Conservation (phyloP, 2,329 filamentous ascomycete genomes). For the Aspergillus pseudoviridinutans region DNA sequence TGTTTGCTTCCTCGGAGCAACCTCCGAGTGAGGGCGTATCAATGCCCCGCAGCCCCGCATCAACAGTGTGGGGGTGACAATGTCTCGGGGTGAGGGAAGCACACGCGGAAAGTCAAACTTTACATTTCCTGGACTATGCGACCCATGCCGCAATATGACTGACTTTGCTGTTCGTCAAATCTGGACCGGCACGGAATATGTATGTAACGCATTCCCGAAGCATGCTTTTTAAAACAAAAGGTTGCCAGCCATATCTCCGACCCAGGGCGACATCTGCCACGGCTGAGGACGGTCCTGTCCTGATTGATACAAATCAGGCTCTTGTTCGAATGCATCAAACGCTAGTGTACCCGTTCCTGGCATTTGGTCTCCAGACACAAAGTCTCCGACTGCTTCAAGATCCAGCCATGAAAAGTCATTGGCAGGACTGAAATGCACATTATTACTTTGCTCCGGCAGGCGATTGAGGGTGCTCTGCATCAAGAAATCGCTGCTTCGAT, state of each 20-base stretch:
- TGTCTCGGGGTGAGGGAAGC: background rate
- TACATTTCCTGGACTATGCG: background rate
- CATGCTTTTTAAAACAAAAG: slow-evolving; percentile 28
- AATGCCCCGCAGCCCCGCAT: slow-evolving; percentile 23
- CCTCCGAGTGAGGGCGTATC: slow-evolving; percentile 15
- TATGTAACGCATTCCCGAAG: background rate
- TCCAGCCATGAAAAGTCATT: slow-evolving; percentile 62
- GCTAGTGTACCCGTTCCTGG: slow-evolving; percentile 32
- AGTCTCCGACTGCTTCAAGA: slow-evolving; percentile 57
- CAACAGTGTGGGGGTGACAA: background rate
- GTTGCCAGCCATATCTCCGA: slow-evolving; percentile 36
- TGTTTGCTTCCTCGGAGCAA: slow-evolving; percentile 20
- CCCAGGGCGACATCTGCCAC: slow-evolving; percentile 40
- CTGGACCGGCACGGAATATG: no score
- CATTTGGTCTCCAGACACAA: slow-evolving; percentile 46
- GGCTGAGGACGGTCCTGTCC: slow-evolving; percentile 29
- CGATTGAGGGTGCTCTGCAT: slow-evolving; percentile 27
- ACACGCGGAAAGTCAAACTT: background rate
- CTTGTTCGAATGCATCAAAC: slow-evolving; percentile 34
- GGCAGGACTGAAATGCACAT: slow-evolving; percentile 43
- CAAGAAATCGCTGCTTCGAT: slow-evolving; percentile 27
- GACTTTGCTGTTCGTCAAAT: no score
- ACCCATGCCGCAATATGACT: background rate
- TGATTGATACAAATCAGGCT: slow-evolving; percentile 26
- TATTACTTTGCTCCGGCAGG: slow-evolving; percentile 32